phyloP scores from a whole-genome alignment of 2,329 filamentous ascomycete species.

The Phaeosphaeria sp. region DNA sequence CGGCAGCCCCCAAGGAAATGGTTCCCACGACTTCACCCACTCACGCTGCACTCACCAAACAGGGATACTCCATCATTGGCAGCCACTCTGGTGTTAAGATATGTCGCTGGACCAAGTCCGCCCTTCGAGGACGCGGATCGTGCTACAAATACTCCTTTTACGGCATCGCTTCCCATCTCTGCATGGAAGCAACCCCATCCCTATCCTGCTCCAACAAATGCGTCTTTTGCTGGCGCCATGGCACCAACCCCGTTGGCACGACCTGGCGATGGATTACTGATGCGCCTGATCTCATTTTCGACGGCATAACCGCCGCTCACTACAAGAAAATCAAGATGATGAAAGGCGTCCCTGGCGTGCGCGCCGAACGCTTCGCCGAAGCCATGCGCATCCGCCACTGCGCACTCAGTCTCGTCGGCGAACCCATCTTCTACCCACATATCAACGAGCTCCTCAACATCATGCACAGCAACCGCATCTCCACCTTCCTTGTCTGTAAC shows the following conservation, averaged over 20 bases:
- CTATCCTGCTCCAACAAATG: conserved; percentile 98
- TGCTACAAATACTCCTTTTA: conserved; percentile 99
- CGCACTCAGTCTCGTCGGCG: conserved; percentile 88
- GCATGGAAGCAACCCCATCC: conserved; percentile 97
- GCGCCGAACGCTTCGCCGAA: conserved; percentile 89
- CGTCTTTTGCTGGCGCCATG: conserved; percentile 98
- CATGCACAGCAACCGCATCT: conserved; percentile 85
- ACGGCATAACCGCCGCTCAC: conserved; percentile 87
- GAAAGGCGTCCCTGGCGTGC: conserved; percentile 88
- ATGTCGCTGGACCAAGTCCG: conserved; percentile 98
- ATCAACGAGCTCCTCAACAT: conserved; percentile 91
- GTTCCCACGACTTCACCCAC: conserved; percentile 90
- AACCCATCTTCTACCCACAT: conserved; percentile 98
- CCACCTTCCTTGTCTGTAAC: conserved; percentile 95
- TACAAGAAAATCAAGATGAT: conserved; percentile 99
- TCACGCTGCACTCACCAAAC: conserved; percentile 87
- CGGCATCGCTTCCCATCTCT: conserved; percentile 93
- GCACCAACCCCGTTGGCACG: conserved; percentile 94
- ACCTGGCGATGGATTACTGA: conserved; percentile 98
- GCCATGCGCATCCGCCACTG: conserved; percentile 94
- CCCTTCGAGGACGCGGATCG: conserved; percentile 87
- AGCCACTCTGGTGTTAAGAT: conserved; percentile 97
- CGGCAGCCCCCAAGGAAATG: conserved; percentile 77
- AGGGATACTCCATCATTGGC: conserved; percentile 94
- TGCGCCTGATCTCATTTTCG: conserved; percentile 85